phyloP scores from a whole-genome alignment of 257 asterid genomes.

The Haberlea rhodopensis region DNA sequence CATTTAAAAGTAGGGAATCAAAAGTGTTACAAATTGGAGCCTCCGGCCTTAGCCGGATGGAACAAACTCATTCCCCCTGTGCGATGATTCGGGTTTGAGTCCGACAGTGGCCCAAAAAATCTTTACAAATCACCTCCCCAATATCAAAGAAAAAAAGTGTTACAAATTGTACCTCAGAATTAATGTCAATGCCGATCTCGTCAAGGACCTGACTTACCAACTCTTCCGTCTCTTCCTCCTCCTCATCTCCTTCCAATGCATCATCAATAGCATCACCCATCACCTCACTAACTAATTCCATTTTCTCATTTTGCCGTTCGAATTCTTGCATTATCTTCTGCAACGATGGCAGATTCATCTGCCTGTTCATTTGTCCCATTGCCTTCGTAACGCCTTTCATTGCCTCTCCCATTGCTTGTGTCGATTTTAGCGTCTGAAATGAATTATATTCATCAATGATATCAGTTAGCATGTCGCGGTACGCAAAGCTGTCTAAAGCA shows the following conservation, averaged over 20 bases:
- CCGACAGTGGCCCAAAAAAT: conserved; percentile 45
- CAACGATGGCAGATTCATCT: conserved; percentile 93
- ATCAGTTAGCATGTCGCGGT: background rate
- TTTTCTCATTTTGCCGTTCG: conserved; percentile 91
- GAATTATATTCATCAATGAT: conserved; percentile 2
- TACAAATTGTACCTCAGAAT: conserved; percentile 62
- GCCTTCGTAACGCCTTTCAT: conserved; percentile 99
- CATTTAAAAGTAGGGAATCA: background rate
- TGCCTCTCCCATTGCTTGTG: conserved; percentile 99
- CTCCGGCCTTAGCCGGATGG: conserved; percentile 85
- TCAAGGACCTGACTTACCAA: conserved; percentile 95
- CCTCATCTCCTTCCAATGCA: conserved; percentile 99
- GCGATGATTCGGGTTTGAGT: no score
- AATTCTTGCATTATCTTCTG: conserved; percentile 99
- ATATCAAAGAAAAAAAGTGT: background rate
- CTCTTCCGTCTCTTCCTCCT: conserved; percentile 96
- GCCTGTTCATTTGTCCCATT: conserved; percentile 99
- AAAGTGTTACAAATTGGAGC: conserved; percentile 34
- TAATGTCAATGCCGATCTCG: conserved; percentile 90
- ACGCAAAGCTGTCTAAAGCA: background rate
- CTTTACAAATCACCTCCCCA: background rate
- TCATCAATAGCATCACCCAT: conserved; percentile 99
- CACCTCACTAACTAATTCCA: conserved; percentile 91
- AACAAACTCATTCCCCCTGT: no score
- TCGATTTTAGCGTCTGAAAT: conserved; percentile 87